phyloP scores from a whole-genome alignment of 371 early-diverging fungal species.

The Apophysomyces ossiformis region DNA sequence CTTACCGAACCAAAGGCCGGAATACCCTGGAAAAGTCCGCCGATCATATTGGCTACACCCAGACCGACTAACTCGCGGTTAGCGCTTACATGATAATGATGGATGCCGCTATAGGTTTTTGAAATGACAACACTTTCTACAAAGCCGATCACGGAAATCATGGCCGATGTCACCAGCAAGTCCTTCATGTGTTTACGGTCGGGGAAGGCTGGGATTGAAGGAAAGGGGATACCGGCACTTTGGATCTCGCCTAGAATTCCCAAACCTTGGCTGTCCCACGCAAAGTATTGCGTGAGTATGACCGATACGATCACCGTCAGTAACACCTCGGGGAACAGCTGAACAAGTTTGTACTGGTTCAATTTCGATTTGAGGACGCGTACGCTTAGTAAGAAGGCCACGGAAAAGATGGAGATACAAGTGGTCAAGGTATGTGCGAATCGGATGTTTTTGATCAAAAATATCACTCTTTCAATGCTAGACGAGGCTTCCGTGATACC shows the following conservation, averaged over 20 bases:
- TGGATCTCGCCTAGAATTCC: constrained; percentile 77
- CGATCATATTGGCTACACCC: constrained; percentile 82
- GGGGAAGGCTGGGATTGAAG: constrained; percentile 66
- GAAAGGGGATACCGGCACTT: constrained; percentile 60
- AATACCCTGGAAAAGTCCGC: constrained; percentile 82
- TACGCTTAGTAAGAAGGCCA: constrained; percentile 66
- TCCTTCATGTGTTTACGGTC: constrained; percentile 65
- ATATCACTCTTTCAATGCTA: constrained; percentile 69
- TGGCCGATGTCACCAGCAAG: constrained; percentile 59
- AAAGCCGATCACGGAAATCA: constrained; percentile 93
- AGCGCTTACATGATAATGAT: constrained; percentile 88
- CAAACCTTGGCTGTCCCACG: constrained; percentile 75
- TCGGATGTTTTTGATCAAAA: constrained; percentile 55
- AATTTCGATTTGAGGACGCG: constrained; percentile 61
- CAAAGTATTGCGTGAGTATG: constrained; percentile 59
- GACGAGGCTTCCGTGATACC: constrained; percentile 63
- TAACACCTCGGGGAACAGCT: constrained; percentile 88
- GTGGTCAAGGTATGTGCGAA: constrained; percentile 71
- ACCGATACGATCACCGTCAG: constrained; percentile 77
- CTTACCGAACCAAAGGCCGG: constrained; percentile 88
- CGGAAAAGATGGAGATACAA: constrained; percentile 66
- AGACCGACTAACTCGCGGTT: constrained; percentile 95
- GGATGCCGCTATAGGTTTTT: constrained; percentile 85
- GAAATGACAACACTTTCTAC: constrained; percentile 94
- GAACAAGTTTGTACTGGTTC: constrained; percentile 49